Evolutionary conservation across 2,329 filamentous ascomycete genomes (phyloP), one percentile per base, ranked within the genome.

Genomic region (Calonectria hawksworthii): DNA sequence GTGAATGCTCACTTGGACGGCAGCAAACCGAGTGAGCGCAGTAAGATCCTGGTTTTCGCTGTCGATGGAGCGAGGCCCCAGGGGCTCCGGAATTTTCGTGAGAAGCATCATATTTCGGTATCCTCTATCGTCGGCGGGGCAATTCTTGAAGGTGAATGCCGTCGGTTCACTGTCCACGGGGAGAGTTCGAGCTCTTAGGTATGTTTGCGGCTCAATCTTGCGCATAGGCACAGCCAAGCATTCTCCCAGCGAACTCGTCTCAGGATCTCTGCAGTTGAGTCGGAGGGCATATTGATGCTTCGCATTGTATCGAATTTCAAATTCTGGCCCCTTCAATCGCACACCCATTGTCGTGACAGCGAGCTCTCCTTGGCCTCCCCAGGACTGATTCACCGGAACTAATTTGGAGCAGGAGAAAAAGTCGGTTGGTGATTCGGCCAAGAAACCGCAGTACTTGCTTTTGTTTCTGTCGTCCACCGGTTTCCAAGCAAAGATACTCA

Each of bases 401-500:
- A 68, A 3, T 14, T 41, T 68, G 1, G 65, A 68, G 36, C 65
- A 68, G 11, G 18, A 38, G 23, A 5, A 28, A 21, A 68, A 68
- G 23, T 51, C 65, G 14, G 23, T 32, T 21, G 65, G 50, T 1
- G 65, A 68, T 10, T 68, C 65, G 32, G 65, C 65, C 10, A 68
- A 14, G n/a, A 68, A 68, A 2, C 65, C 65, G 30, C 65, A 54
- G 32, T 68, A 54, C 50, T 41, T 68, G n/a, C 18, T 23, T 26
- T 52, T 68, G 32, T 32, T n/a, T 2, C 5, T 30, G 14, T 68
- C 65, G 14, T 52, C 47, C 2, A 54, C n/a, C 14, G 65, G 63
- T 21, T 68, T 70, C 72, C 72, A 74, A 2, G 64, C 51, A 50
- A 74, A 61, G 18, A 74, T 69, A 30, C 72, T 74, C 44, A 51